Percentiles rank a stretch among this genome's conserved stretches.
Conservation (phyloP, 2,329 filamentous ascomycete species). For the Emergomyces orientalis region DNA sequence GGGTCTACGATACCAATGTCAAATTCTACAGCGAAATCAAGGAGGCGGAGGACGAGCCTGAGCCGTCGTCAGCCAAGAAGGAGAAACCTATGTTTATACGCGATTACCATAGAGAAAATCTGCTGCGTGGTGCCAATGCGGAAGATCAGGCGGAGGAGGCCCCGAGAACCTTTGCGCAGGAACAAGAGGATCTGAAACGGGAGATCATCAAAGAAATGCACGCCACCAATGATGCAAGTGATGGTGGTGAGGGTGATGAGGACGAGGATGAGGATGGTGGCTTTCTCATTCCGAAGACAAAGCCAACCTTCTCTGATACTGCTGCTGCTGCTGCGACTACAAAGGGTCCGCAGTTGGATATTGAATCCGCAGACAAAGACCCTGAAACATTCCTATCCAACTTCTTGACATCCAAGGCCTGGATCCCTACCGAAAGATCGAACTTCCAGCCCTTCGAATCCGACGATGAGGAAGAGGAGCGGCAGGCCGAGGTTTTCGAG, state of each 20-base stretch:
- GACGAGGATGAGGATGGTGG: conserved; percentile 56
- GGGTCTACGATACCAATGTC: conserved; percentile 70
- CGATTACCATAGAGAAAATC: conserved; percentile 86
- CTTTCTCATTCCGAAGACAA: conserved; percentile 66
- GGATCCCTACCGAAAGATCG: conserved; percentile 60
- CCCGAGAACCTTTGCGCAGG: conserved; percentile 66
- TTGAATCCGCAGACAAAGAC: conserved; percentile 72
- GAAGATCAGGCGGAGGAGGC: conserved; percentile 48
- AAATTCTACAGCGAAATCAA: conserved; percentile 68
- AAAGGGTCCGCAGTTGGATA: conserved; percentile 51
- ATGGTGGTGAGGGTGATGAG: conserved; percentile 41
- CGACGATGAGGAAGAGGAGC: conserved; percentile 70
- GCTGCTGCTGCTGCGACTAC: conserved; percentile 21
- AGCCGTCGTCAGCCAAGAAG: conserved; percentile 44
- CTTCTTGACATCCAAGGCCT: conserved; percentile 85
- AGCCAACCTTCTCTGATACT: conserved; percentile 20
- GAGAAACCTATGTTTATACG: conserved; percentile 77
- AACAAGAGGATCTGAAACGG: conserved; percentile 75
- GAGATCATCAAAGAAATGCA: conserved; percentile 74
- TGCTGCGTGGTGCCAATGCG: conserved; percentile 65
- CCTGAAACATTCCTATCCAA: conserved; percentile 91
- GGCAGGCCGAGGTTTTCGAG: conserved; percentile 76
- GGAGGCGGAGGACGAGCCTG: conserved; percentile 36
- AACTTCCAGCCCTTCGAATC: conserved; percentile 79
- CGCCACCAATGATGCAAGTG: conserved; percentile 43